A percentile compares a stretch with the other conserved stretches of the same genome.
phyloP scores from a whole-genome alignment of 306 rosid genomes.

The Sechiopsis laciniata region DNA sequence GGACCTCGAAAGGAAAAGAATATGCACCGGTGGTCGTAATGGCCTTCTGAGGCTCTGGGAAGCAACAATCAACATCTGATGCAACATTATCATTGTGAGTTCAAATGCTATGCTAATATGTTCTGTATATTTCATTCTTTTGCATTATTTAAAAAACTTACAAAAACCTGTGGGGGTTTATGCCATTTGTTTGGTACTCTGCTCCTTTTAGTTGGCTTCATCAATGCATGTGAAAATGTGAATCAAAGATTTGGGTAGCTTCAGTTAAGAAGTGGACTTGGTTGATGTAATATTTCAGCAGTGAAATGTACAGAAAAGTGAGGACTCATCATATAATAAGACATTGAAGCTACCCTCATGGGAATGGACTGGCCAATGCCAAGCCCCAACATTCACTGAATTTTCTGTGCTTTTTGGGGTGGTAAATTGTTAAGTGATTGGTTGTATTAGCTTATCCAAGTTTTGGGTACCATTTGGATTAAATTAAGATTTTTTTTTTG shows the following conservation, averaged over 20 bases:
- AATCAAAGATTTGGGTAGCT: neutral
- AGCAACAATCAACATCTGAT: constrained; percentile 87
- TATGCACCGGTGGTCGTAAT: constrained; percentile 96
- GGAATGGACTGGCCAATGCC: neutral
- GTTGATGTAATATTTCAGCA: constrained; percentile 9
- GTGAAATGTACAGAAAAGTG: constrained; percentile 15
- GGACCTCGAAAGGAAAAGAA: constrained; percentile 92
- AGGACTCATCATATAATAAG: neutral
- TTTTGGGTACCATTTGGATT: neutral
- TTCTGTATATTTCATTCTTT: neutral
- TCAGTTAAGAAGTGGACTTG: neutral
- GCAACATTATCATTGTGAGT: constrained; percentile 19
- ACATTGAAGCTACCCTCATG: no score
- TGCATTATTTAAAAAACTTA: neutral
- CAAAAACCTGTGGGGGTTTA: no score
- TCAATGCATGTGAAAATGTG: neutral
- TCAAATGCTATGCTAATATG: neutral
- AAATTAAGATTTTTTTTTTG: neutral
- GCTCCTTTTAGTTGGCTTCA: neutral
- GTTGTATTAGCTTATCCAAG: neutral
- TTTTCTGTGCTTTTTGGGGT: neutral
- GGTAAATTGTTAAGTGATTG: neutral
- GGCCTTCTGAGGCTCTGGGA: constrained; percentile 96
- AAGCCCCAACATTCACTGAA: neutral
- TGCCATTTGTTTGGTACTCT: neutral